Evolutionary conservation across 169 alveolate species (phyloP), one percentile per base, ranked within the genome.

Genomic region (Toxoplasma gondii): DNA sequence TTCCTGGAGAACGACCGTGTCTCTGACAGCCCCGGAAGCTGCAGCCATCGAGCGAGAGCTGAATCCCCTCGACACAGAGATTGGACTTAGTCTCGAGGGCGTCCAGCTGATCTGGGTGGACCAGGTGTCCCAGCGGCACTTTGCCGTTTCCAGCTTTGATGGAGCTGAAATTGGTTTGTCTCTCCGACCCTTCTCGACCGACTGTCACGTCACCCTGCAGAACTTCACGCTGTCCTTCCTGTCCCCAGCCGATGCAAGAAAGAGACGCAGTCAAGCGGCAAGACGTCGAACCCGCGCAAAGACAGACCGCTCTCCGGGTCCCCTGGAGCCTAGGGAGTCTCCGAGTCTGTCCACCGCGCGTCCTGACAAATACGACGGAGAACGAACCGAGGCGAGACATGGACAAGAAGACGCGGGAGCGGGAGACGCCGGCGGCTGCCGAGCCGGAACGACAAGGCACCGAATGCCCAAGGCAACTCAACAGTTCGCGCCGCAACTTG

Each of bases 1-100:
- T 64, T 64, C 34, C 22, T 27, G 74, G n/a, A 53, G 67, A 53
- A 64, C 58, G 74, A 10, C 10, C 19, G 5, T 78, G 39, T 45
- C 82, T 4, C 19, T 78, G 27, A 24, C 69, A 7, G 36, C 69
- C 22, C 67, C 58, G 12, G 39, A 10, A 10, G 69, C 38, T 22
- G 64, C 53, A 29, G 90, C 90, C 69, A 67, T 82, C 31, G 90
- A 82, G 90, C 67, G 69, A 22, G 90, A 82, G 34, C 36, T 82
- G 69, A 82, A 82, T 82, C 90, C 90, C 17, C 67, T 82, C 64
- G 90, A 82, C 41, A 31, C 39, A n/a, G 38, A 9, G 4, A 36
- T 82, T 38, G 53, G 41, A 1, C 90, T 82, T 1, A 27, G 10
- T 22, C 64, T 82, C 24, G 90, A 38, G 34, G 54, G 90, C 19